Evolutionary conservation across 2,329 filamentous ascomycete species (phyloP), one percentile per base, ranked within the genome.

Genomic region (Cercospora sesami): DNA sequence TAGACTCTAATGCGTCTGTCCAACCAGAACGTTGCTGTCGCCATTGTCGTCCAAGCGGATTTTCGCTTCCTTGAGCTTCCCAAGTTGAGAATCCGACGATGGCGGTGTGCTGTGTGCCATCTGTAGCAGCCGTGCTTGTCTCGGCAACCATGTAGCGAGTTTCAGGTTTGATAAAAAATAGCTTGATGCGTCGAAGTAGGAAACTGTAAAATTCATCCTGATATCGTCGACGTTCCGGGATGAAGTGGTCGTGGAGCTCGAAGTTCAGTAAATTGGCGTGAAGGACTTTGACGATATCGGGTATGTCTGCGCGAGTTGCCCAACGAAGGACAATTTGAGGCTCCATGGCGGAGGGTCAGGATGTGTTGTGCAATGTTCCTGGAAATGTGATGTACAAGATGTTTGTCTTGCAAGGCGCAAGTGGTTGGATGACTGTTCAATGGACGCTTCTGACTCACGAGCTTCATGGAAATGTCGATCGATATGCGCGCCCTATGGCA

Each of bases 131-230:
- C 42, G 14, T 7, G 53, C 36, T 28, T 36, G 58, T 39, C 63
- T 70, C 64, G 61, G 70, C 71, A 3, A 73, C 71, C 70, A 72
- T 71, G 51, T 68, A 72, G 9, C 69, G 66, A 21, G 67, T 39
- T 31, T 66, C 60, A 7, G 69, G 63, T 48, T 65, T 63, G 57
- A 70, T 66, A 42, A 70, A 72, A 48, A 73, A 71, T 30, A 64
- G 65, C 14, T 69, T 69, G 12, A 73, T 31, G 8, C 71, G 68
- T 26, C 59, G 42, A 16, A 71, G 59, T 1, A 69, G 42, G 53
- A 70, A 72, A 4, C 58, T 30, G 60, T 69, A 66, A 60, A 68
- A 73, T n/a, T 73, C 71, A 6, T 65, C 66, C 2, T 36, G 66
- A 12, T 63, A 48, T 39, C 65, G 48, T 58, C 55, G 60, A 10